Evolutionary conservation across 1,139 yeast species (phyloP).

Genomic region (Diutina neorugosa): DNA sequence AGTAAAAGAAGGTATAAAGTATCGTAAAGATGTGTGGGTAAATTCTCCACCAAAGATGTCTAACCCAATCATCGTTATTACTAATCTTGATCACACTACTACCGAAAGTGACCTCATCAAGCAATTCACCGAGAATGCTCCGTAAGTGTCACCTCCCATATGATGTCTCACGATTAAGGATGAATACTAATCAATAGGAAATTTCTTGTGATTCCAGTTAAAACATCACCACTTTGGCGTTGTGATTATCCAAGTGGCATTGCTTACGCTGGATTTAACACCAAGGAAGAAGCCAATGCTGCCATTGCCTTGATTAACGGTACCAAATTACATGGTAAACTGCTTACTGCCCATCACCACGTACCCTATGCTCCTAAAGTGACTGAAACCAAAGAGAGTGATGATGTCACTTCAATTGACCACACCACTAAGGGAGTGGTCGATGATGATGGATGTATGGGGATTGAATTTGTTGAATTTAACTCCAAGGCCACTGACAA

Average conservation of each 20-base stretch:
- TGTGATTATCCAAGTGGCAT: neutral
- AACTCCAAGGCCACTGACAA: neutral
- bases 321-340: neutral
- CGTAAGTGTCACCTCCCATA: neutral
- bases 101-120: neutral
- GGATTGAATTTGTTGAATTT: neutral
- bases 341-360: neutral
- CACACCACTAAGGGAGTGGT: neutral
- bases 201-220: neutral
- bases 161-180: no score
- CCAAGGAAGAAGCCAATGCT: neutral
- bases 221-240: neutral
- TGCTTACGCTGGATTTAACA: neutral
- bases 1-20: neutral
- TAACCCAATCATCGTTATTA: neutral
- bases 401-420: neutral
- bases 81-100: neutral
- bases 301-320: neutral
- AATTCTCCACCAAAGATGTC: neutral
- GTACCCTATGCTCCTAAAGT: neutral
- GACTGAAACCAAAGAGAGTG: neutral
- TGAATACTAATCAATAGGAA: neutral
- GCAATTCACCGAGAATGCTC: neutral
- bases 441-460: neutral
- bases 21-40: neutral